Base-by-base conservation (phyloP, 2,329 filamentous ascomycete species). In the Colletotrichum cuscutae region DNA sequence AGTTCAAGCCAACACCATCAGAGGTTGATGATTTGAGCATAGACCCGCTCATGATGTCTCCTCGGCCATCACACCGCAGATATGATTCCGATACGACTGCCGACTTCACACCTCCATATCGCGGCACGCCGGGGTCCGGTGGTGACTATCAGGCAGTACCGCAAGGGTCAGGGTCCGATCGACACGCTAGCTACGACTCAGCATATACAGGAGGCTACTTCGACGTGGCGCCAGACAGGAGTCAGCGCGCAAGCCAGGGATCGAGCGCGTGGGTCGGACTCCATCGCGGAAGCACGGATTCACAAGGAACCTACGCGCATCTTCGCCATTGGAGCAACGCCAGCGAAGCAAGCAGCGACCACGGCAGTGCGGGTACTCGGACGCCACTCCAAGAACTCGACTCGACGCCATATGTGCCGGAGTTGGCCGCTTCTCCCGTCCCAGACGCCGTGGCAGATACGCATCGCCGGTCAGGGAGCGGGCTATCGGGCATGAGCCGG, bases 21-120 rank as follows among this genome's bases (percentile, higher is more conserved):
- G 84, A 87, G 58, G 78, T 84, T 5, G 84, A 86, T 70, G 81
- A 81, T 37, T 79, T 83, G 70, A 85, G 86, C 35, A 78, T 82
- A 28, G 83, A 87, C 56, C 83, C 85, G 7, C 75, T 84, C 11
- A 81, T 81, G 73, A 77, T 80, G 68, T 80, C 77, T 12, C 80
- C 79, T 5, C 79, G 76, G 56, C 71, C 74, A 26, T 74, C 73
- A 6, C 65, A 73, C 19, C 71, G 73, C 9, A 57, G 67, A 5
- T 70, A 65, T n/a, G 72, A 66, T 26, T 71, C 69, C 11, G 71
- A 73, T 56, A 59, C 75, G 26, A 66, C 68, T 58, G 60, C 59
- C 57, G 76, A 78, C 35, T 79, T 79, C 32, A 74, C 73, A 13
- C 64, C 72, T 8, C 59, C 74, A 6, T 70, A 65, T 1, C 59